Percentiles rank a stretch among this genome's conserved stretches.
Conservation (phyloP, 2,329 filamentous ascomycete species). For the Hypoxylon sp. region DNA sequence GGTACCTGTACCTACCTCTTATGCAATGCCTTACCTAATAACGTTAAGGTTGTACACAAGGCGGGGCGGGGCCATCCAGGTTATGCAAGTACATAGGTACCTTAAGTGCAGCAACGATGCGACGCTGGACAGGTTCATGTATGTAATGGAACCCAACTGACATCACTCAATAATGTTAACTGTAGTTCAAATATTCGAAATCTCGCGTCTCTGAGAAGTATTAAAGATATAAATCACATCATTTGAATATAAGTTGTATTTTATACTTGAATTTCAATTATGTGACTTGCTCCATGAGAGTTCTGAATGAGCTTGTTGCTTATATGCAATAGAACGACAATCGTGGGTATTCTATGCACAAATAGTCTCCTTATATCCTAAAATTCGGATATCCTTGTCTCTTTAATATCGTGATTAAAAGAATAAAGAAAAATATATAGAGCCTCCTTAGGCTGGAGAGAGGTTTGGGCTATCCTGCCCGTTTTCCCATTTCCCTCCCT, state of each 20-base stretch:
- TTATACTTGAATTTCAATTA: constrained; percentile 18
- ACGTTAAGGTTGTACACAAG: background rate
- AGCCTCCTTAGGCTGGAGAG: background rate
- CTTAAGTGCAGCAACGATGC: constrained; percentile 1
- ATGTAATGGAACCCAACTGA: background rate
- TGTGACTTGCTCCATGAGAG: constrained; percentile 2
- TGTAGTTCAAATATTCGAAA: background rate
- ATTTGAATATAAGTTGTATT: background rate
- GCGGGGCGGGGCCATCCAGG: background rate
- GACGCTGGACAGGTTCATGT: background rate
- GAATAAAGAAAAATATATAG: constrained; percentile 13
- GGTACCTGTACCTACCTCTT: constrained; percentile 6
- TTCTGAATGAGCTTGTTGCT: constrained; percentile 13
- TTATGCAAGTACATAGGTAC: constrained; percentile 10
- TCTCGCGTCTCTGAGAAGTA: background rate
- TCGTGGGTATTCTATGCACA: constrained; percentile 23
- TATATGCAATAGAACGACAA: constrained; percentile 17
- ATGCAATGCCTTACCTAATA: constrained; percentile 10
- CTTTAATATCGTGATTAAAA: background rate
- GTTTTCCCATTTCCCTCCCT: constrained; percentile 2
- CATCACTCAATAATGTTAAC: background rate
- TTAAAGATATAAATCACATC: background rate
- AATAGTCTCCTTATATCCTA: constrained; percentile 17
- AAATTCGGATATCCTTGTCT: background rate
- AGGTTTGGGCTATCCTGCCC: background rate